These are phyloP conservation scores for Plantago elongata DNA, from an alignment of 257 asterid species.

Conservation along the genomic window DNA sequence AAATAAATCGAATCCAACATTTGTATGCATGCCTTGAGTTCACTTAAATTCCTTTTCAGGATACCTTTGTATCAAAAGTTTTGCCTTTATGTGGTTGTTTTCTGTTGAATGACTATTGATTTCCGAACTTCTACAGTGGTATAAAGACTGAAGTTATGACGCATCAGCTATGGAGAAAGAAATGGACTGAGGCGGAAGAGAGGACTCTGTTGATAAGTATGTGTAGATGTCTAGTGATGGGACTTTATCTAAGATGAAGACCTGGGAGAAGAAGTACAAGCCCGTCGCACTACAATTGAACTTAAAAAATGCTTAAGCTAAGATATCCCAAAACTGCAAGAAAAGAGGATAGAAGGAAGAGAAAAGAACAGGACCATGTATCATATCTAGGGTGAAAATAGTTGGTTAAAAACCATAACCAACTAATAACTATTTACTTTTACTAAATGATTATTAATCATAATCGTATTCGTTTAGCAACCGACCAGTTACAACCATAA, in stretches of 20 bases:
- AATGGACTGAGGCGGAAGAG: slow-evolving; percentile 98
- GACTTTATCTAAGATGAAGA: slow-evolving; percentile 77
- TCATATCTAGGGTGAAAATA: too few relatives aligned
- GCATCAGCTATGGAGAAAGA: slow-evolving; percentile 90
- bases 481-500: too few relatives aligned
- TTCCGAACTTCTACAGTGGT: slow-evolving; percentile 18
- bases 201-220: slow-evolving; percentile 83
- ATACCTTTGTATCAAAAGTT: not conserved
- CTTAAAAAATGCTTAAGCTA: too few relatives aligned
- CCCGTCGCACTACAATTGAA: slow-evolving; percentile 84
- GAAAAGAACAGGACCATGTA: too few relatives aligned
- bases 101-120: slow-evolving; percentile 23
- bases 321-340: too few relatives aligned
- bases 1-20: not conserved
- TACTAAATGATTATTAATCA: too few relatives aligned
- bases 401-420: too few relatives aligned
- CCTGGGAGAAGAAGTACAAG: slow-evolving; percentile 80
- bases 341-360: too few relatives aligned
- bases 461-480: too few relatives aligned
- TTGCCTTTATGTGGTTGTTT: slow-evolving; percentile 4
- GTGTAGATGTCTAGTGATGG: slow-evolving; percentile 79
- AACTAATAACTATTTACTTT: too few relatives aligned
- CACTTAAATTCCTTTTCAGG: slow-evolving; percentile 16
- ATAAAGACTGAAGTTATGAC: slow-evolving; percentile 55
- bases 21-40: not conserved